These are phyloP conservation scores for Blastomyces silverae DNA, from an alignment of 2,329 filamentous ascomycete genomes.

Conservation along the genomic window DNA sequence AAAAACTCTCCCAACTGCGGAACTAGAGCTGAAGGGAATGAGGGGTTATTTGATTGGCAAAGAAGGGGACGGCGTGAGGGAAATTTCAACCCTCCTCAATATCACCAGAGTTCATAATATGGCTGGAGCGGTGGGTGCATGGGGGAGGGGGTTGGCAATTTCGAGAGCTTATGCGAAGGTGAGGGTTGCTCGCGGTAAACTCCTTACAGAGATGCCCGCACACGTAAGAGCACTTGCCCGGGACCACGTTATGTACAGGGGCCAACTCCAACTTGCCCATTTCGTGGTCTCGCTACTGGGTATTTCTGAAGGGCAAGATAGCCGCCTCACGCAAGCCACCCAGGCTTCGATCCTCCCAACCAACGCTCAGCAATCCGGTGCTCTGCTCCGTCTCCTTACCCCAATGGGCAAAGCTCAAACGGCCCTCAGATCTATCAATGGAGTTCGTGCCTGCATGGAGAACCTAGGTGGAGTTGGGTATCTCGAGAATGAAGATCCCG, in stretches of 20 bases:
- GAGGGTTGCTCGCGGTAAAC: slow-evolving; percentile 34
- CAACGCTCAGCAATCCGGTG: slow-evolving; percentile 20
- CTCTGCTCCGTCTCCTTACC: slow-evolving; percentile 30
- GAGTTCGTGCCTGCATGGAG: slow-evolving; percentile 29
- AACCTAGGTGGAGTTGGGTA: slow-evolving; percentile 30
- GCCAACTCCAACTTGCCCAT: slow-evolving; percentile 34
- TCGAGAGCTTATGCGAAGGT: slow-evolving; percentile 39
- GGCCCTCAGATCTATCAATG: slow-evolving; percentile 24
- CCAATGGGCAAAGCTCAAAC: slow-evolving; percentile 32
- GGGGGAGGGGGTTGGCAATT: slow-evolving; percentile 38
- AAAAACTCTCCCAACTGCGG: slow-evolving; percentile 62
- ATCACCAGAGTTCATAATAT: slow-evolving; percentile 50
- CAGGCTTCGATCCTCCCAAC: slow-evolving; percentile 23
- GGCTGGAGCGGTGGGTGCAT: slow-evolving; percentile 33
- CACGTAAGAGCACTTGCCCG: slow-evolving; percentile 37
- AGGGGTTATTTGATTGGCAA: slow-evolving; percentile 60
- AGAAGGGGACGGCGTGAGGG: slow-evolving; percentile 59
- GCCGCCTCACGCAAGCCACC: slow-evolving; percentile 18
- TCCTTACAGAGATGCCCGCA: slow-evolving; percentile 37
- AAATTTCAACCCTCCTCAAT: slow-evolving; percentile 62
- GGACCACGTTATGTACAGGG: slow-evolving; percentile 36
- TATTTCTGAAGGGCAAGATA: slow-evolving; percentile 28
- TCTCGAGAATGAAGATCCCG: slow-evolving; percentile 43
- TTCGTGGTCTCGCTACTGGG: slow-evolving; percentile 35
- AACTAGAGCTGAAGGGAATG: slow-evolving; percentile 59